Conservation (phyloP, 208 protist species). For the Trypanosoma congolense region DNA sequence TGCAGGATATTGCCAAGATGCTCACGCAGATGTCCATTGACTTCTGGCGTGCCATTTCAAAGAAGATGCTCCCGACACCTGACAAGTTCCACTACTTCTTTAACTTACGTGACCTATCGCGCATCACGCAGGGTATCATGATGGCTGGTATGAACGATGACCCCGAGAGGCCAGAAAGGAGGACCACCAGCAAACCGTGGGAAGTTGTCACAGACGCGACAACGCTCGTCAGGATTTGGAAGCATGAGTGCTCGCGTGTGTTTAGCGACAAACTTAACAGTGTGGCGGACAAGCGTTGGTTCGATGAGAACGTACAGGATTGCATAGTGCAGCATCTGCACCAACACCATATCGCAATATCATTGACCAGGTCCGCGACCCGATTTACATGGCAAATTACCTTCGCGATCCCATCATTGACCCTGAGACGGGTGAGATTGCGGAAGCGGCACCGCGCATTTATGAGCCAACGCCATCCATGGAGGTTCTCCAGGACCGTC, state of each 20-base stretch:
- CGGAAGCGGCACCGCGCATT: slow-evolving; percentile 88
- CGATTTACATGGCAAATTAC: slow-evolving; percentile 94
- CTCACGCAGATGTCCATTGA: slow-evolving; percentile 91
- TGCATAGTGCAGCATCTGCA: slow-evolving; percentile 73
- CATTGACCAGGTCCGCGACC: slow-evolving; percentile 62
- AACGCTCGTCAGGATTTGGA: slow-evolving; percentile 92
- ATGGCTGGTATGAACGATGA: slow-evolving; percentile 79
- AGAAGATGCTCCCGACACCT: slow-evolving; percentile 95
- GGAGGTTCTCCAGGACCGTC: slow-evolving; percentile 59
- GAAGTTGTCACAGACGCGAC: slow-evolving; percentile 73
- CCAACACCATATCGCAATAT: slow-evolving; percentile 79
- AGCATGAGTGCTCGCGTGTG: slow-evolving; percentile 96
- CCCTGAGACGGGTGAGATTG: slow-evolving; percentile 87
- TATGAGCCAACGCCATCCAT: slow-evolving; percentile 93
- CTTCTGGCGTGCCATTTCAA: slow-evolving; percentile 88
- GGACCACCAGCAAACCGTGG: slow-evolving; percentile 76
- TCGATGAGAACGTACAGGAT: slow-evolving; percentile 87
- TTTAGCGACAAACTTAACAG: slow-evolving; percentile 96
- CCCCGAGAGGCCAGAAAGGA: slow-evolving; percentile 85
- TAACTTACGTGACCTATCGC: slow-evolving; percentile 96
- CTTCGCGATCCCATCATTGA: slow-evolving; percentile 87
- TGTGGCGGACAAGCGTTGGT: slow-evolving; percentile 94
- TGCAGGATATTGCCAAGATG: slow-evolving; percentile 85
- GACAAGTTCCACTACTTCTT: slow-evolving; percentile 99
- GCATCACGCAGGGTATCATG: slow-evolving; percentile 95